Evolutionary conservation across 2,329 filamentous ascomycete genomes (phyloP).

Genomic region (Fusarium heterosporum): DNA sequence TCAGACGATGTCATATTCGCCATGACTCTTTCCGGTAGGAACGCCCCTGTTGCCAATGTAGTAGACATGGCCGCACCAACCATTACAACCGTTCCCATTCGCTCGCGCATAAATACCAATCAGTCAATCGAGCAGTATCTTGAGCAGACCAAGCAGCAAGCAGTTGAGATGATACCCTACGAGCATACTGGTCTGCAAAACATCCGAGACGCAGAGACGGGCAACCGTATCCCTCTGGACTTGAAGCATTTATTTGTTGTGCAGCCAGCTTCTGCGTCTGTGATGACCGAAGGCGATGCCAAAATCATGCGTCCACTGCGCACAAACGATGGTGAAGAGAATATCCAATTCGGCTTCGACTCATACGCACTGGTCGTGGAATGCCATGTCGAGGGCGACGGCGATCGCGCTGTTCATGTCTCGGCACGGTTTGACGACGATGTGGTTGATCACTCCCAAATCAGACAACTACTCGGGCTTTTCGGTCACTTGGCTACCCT

Average conservation of each 20-base stretch:
- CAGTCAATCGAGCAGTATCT: constrained; percentile 11
- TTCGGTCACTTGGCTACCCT: constrained; percentile 13
- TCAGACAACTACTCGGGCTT: constrained; percentile 9
- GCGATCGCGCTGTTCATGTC: constrained; percentile 12
- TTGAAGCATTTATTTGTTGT: constrained; percentile 13
- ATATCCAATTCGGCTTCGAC: constrained; percentile 12
- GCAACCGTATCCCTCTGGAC: constrained; percentile 9
- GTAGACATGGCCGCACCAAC: constrained; percentile 12
- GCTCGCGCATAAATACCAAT: constrained; percentile 7
- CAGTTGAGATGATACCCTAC: constrained; percentile 11
- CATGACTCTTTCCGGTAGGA: constrained; percentile 12
- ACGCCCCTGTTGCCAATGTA: constrained; percentile 14
- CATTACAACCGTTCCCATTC: constrained; percentile 12
- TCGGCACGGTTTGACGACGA: constrained; percentile 11
- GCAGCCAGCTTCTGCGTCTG: constrained; percentile 12
- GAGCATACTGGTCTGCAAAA: constrained; percentile 16
- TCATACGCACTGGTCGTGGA: constrained; percentile 12
- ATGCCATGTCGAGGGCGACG: constrained; percentile 6
- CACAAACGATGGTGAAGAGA: constrained; percentile 8
- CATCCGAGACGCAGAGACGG: constrained; percentile 11
- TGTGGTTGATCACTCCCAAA: constrained; percentile 11
- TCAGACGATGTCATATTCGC: constrained; percentile 14
- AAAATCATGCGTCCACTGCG: constrained; percentile 9
- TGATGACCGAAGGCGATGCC: constrained; percentile 7
- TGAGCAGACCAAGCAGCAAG: constrained; percentile 9